Conservation (phyloP, 352 stramenopile genomes). For the Globisporangium recalcitrans region DNA sequence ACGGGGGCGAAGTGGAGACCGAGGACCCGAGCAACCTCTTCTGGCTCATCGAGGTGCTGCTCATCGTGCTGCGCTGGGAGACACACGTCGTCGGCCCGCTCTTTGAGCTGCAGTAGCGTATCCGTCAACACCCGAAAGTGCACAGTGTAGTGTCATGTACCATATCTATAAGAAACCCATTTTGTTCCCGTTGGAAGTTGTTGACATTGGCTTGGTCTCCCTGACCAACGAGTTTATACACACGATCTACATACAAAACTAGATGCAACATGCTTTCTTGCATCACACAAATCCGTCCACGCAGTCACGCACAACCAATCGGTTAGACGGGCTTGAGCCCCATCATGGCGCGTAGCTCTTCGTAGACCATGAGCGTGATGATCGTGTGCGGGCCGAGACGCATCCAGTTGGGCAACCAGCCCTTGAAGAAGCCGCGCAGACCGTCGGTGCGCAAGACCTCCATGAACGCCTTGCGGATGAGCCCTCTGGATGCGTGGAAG, state of each 20-base stretch:
- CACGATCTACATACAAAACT: neutral
- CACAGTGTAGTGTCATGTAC: neutral
- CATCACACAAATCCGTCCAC: neutral
- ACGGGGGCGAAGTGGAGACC: slow-evolving; percentile 27
- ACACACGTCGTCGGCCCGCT: slow-evolving; percentile 35
- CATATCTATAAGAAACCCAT: slow-evolving; percentile 4
- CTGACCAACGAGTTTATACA: neutral
- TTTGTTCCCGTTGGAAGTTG: neutral
- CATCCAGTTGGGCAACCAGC: slow-evolving; percentile 74
- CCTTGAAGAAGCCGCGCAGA: slow-evolving; percentile 69
- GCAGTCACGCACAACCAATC: neutral
- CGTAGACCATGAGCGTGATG: slow-evolving; percentile 73
- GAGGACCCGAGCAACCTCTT: slow-evolving; percentile 36
- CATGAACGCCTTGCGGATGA: slow-evolving; percentile 52
- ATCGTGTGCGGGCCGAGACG: slow-evolving; percentile 68
- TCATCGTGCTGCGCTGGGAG: slow-evolving; percentile 41
- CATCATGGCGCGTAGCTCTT: slow-evolving; percentile 49
- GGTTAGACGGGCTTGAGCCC: slow-evolving; percentile 53
- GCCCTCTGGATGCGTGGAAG: slow-evolving; percentile 27
- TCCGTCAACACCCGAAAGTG: neutral
- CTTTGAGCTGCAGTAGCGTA: slow-evolving; percentile 25
- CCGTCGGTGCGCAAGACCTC: slow-evolving; percentile 49
- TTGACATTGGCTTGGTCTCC: too few relatives aligned
- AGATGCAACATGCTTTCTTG: neutral
- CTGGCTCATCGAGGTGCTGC: slow-evolving; percentile 49